Evolutionary conservation across 2,329 filamentous ascomycete genomes (phyloP).

Genomic region (Microdochium nivale): DNA sequence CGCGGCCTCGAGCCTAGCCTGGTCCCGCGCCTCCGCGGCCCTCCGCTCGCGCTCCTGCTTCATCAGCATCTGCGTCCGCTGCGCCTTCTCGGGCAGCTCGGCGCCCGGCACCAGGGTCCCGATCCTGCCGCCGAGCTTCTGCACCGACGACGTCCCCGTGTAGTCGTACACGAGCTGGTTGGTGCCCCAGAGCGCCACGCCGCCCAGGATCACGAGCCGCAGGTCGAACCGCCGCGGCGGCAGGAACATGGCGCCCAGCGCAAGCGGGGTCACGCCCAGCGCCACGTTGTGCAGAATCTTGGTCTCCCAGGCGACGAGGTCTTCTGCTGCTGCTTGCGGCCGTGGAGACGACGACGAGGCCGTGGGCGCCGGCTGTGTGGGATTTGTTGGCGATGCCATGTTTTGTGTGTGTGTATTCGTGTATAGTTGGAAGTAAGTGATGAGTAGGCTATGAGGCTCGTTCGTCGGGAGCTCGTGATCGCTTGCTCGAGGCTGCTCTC

Average conservation of each 20-base stretch:
- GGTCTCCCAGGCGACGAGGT: conserved; percentile 9
- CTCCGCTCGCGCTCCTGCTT: conserved; percentile 29
- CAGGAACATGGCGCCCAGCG: conserved; percentile 37
- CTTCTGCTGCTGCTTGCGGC: neutral
- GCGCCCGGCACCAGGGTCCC: conserved; percentile 33
- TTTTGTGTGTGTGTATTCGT: neutral
- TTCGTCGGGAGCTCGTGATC: too few relatives aligned
- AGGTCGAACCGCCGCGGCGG: conserved; percentile 43
- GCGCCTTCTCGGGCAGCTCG: conserved; percentile 48
- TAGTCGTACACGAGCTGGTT: conserved; percentile 49
- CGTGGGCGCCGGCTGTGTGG: neutral
- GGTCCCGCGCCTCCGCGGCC: conserved; percentile 20
- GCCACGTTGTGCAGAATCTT: conserved; percentile 36
- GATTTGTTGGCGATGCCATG: neutral
- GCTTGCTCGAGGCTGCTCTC: too few relatives aligned
- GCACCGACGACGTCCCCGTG: conserved; percentile 42
- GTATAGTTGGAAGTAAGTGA: too few relatives aligned
- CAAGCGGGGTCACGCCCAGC: conserved; percentile 36
- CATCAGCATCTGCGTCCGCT: conserved; percentile 35
- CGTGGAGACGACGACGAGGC: neutral
- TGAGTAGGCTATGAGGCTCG: too few relatives aligned
- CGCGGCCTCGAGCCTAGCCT: conserved; percentile 9
- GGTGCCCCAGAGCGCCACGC: conserved; percentile 41
- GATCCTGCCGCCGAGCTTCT: conserved; percentile 35
- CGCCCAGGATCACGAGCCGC: conserved; percentile 40